Evolutionary conservation across 345 rosid species (phyloP).

Genomic region (Cochlearia excelsa): DNA sequence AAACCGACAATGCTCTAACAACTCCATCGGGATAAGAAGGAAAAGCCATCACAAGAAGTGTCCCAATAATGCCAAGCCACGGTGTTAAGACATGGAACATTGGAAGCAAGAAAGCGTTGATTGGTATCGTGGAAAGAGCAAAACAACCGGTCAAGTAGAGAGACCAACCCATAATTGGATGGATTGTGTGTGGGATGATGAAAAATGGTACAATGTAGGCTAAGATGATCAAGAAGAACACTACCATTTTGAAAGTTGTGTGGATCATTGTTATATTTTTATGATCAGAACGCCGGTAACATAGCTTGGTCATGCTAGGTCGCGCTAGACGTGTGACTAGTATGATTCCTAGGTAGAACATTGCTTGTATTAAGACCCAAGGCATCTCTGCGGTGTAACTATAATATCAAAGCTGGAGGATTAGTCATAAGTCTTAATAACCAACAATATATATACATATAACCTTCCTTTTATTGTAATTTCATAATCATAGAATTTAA

Average conservation of each 20-base stretch:
- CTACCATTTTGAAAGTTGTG: slow-evolving; percentile 49
- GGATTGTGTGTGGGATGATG: slow-evolving; percentile 70
- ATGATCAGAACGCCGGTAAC: slow-evolving; percentile 62
- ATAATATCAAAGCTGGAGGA: slow-evolving; percentile 7
- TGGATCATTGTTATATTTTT: slow-evolving; percentile 54
- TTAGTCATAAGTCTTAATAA: not conserved
- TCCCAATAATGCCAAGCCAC: slow-evolving; percentile 61
- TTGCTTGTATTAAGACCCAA: slow-evolving; percentile 57
- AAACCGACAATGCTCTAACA: slow-evolving; percentile 63
- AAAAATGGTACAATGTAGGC: slow-evolving; percentile 74
- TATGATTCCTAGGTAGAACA: slow-evolving; percentile 58
- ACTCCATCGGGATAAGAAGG: slow-evolving; percentile 76
- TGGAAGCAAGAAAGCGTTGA: slow-evolving; percentile 73
- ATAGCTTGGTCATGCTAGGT: slow-evolving; percentile 71
- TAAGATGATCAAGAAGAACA: slow-evolving; percentile 65
- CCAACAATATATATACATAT: no score
- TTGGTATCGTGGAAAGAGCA: slow-evolving; percentile 55
- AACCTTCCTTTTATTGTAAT: no score
- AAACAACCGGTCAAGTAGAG: slow-evolving; percentile 70
- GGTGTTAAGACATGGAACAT: slow-evolving; percentile 52
- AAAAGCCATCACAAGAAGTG: slow-evolving; percentile 75
- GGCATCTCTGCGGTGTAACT: slow-evolving; percentile 79
- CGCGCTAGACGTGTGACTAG: slow-evolving; percentile 61
- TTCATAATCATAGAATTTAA: no score
- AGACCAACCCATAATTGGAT: slow-evolving; percentile 79